Evolutionary conservation across 805 yeast genomes (phyloP).

Genomic region (Torulaspora franciscae): DNA sequence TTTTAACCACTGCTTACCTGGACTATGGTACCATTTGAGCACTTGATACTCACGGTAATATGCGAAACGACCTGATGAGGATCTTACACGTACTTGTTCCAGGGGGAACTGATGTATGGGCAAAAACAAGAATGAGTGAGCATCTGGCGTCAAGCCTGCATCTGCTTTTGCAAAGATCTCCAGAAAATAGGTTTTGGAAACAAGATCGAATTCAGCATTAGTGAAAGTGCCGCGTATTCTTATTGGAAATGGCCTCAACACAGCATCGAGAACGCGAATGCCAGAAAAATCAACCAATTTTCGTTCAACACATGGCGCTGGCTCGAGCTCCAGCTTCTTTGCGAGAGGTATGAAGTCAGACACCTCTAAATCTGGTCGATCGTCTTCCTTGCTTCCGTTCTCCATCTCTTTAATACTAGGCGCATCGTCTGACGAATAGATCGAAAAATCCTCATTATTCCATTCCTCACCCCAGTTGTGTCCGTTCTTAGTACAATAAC

Average conservation of each 20-base stretch:
- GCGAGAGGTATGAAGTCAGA: slow-evolving; percentile 9
- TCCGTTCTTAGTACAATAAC: slow-evolving; percentile 65
- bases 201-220: slow-evolving; percentile 55
- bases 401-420: background rate
- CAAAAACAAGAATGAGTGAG: slow-evolving; percentile 51
- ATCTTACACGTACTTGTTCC: slow-evolving; percentile 44
- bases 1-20: slow-evolving; percentile 38
- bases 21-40: slow-evolving; percentile 66
- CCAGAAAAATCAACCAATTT: slow-evolving; percentile 40
- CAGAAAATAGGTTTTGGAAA: slow-evolving; percentile 43
- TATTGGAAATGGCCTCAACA: slow-evolving; percentile 71
- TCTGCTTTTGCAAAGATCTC: slow-evolving; percentile 38
- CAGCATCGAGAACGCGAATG: slow-evolving; percentile 67
- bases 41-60: slow-evolving; percentile 49
- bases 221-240: slow-evolving; percentile 56
- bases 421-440: slow-evolving; percentile 67
- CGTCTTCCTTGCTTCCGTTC: background rate
- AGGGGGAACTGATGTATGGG: slow-evolving; percentile 69
- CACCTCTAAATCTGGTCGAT: background rate
- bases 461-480: slow-evolving; percentile 88
- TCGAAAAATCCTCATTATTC: slow-evolving; percentile 91
- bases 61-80: slow-evolving; percentile 53
- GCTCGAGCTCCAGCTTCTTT: slow-evolving; percentile 6
- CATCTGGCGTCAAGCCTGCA: slow-evolving; percentile 11
- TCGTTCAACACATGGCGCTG: slow-evolving; percentile 10